Evolutionary conservation across 257 asterid genomes (phyloP).

Genomic region (Solanum etuberosum): DNA sequence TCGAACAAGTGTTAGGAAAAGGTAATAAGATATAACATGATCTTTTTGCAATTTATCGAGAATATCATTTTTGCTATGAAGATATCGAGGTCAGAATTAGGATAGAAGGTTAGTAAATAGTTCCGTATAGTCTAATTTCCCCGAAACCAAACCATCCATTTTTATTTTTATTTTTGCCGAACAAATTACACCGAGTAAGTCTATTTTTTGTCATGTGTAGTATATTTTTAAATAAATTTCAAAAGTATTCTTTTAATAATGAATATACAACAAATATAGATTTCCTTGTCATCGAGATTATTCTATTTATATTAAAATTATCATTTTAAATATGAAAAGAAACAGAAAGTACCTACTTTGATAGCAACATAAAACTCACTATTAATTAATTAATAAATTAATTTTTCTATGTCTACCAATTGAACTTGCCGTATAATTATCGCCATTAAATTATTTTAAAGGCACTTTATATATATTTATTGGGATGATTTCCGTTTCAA

Average conservation of each 20-base stretch:
- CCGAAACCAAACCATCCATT: background rate
- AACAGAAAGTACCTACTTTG: background rate
- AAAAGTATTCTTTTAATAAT: background rate
- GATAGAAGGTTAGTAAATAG: background rate
- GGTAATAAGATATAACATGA: too few species aligned
- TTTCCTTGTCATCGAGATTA: background rate
- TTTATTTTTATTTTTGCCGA: background rate
- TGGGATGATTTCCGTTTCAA: background rate
- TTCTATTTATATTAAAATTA: background rate
- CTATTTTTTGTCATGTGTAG: background rate
- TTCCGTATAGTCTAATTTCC: background rate
- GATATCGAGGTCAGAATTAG: background rate
- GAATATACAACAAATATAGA: background rate
- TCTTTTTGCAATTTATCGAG: rapidly evolving
- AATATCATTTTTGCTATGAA: rapidly evolving
- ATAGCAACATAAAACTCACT: background rate
- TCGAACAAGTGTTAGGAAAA: too few species aligned
- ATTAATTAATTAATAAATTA: background rate
- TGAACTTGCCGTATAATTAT: background rate
- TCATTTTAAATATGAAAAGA: background rate
- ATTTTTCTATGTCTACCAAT: background rate
- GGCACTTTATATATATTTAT: background rate
- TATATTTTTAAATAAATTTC: background rate
- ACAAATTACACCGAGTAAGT: background rate
- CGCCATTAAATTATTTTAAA: background rate